Conservation (phyloP, 352 stramenopile species). For the Phytophthora cajani region DNA sequence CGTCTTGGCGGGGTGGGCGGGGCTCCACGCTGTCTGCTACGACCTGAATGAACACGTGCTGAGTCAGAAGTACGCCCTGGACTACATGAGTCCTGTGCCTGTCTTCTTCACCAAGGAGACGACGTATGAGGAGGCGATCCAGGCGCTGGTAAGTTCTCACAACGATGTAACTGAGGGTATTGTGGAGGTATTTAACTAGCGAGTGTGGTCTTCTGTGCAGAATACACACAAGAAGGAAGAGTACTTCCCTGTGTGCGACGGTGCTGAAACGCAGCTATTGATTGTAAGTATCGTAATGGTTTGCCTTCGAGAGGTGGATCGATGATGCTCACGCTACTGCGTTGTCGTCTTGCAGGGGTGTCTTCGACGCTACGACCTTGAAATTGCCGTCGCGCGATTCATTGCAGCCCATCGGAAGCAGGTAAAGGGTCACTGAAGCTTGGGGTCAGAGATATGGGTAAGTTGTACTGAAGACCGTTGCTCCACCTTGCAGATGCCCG, state of each 20-base stretch:
- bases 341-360: constrained; percentile 45
- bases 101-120: constrained; percentile 77
- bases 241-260: constrained; percentile 82
- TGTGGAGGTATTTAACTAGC: not conserved
- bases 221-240: constrained; percentile 79
- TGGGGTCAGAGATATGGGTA: not conserved
- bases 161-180: not conserved
- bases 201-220: constrained; percentile 22
- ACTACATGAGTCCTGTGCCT: constrained; percentile 70
- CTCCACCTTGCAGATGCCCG: constrained; percentile 50
- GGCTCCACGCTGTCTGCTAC: constrained; percentile 83
- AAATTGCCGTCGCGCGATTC: constrained; percentile 80
- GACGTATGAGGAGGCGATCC: constrained; percentile 76
- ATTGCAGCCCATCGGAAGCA: constrained; percentile 71
- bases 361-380: constrained; percentile 76
- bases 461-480: not conserved
- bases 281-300: constrained; percentile 41
- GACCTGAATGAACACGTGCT: constrained; percentile 84
- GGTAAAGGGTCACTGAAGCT: constrained; percentile 21
- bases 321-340: not conserved
- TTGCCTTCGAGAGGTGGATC: not conserved
- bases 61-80: constrained; percentile 71
- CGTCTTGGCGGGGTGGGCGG: constrained; percentile 79
- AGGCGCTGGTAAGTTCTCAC: constrained; percentile 57
- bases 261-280: constrained; percentile 52